A percentile compares a stretch with the other conserved stretches of the same genome.
Conservation (phyloP, 179 eudicot species). For the Vitellaria paradoxa region DNA sequence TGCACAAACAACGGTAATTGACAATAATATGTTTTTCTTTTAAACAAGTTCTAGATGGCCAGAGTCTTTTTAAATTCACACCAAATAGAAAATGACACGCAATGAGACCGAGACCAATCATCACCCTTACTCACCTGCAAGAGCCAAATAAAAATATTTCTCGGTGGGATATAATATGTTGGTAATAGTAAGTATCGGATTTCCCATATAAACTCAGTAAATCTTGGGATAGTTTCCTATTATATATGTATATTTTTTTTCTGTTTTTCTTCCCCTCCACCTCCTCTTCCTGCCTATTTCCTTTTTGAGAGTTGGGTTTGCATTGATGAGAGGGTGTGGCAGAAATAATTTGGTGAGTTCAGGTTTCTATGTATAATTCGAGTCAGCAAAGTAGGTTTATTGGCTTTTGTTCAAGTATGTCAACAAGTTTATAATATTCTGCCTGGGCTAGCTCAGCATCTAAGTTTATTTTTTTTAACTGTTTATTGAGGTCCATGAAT, state of each 20-base stretch:
- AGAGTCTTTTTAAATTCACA: too few species aligned
- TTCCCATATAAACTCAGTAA: too few species aligned
- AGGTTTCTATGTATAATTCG: neutral
- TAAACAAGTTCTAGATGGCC: too few species aligned
- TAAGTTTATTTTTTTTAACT: neutral
- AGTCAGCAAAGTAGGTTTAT: neutral
- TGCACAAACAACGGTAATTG: too few species aligned
- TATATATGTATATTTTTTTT: neutral
- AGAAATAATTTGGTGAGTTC: neutral
- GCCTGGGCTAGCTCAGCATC: neutral
- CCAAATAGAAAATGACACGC: too few species aligned
- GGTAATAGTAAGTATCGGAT: too few species aligned
- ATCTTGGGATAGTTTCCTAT: neutral
- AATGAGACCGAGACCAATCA: too few species aligned
- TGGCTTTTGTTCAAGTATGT: neutral
- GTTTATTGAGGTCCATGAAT: neutral
- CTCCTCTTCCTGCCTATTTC: neutral
- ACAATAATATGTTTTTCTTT: too few species aligned
- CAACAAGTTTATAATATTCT: neutral
- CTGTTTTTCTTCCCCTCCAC: too few species aligned
- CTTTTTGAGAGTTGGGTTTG: neutral
- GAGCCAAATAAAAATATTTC: too few species aligned
- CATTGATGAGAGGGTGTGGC: neutral
- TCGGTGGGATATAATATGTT: too few species aligned
- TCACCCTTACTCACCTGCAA: too few species aligned